These are phyloP conservation scores for Malassezia obtusa DNA, from an alignment of 1,284 basidiomycete species.

Conservation along the genomic window DNA sequence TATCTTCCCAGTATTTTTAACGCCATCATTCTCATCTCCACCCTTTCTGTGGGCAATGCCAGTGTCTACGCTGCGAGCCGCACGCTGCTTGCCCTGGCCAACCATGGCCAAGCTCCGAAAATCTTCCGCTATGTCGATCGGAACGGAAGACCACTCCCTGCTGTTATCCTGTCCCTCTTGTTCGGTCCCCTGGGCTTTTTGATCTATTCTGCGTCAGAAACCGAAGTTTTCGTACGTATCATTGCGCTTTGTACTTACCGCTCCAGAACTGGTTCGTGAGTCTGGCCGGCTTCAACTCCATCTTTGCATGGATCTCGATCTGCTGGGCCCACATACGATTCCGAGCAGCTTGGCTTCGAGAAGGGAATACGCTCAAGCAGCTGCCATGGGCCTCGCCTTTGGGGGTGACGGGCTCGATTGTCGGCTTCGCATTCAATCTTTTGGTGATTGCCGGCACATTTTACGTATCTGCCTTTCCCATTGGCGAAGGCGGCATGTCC, in stretches of 20 bases:
- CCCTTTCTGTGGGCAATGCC: conserved; percentile 49
- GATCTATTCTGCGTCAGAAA: conserved; percentile 41
- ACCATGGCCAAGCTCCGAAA: conserved; percentile 50
- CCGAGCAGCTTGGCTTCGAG: conserved; percentile 51
- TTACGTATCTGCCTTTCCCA: conserved; percentile 31
- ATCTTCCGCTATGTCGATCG: conserved; percentile 51
- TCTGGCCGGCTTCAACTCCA: conserved; percentile 52
- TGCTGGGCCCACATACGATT: conserved; percentile 50
- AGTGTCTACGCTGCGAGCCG: conserved; percentile 50
- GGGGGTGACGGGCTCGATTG: conserved; percentile 51
- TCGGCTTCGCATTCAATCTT: conserved; percentile 48
- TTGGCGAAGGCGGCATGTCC: conserved; percentile 32
- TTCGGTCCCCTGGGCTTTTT: conserved; percentile 41
- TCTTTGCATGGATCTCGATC: conserved; percentile 50
- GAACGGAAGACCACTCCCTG: conserved; percentile 49
- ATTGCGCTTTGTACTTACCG: too few species aligned
- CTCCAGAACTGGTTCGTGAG: conserved; percentile 53
- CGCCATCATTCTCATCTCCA: conserved; percentile 50
- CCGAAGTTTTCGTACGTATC: conserved; percentile 48
- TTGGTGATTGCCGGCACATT: conserved; percentile 28
- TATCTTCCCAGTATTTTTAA: conserved; percentile 52
- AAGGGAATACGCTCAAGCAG: conserved; percentile 51
- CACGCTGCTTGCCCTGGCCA: conserved; percentile 44
- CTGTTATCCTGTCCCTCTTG: conserved; percentile 47
- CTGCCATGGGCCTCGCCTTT: conserved; percentile 52